Evolutionary conservation across 805 yeast species (phyloP).

Genomic region (Brettanomyces anomalus): DNA sequence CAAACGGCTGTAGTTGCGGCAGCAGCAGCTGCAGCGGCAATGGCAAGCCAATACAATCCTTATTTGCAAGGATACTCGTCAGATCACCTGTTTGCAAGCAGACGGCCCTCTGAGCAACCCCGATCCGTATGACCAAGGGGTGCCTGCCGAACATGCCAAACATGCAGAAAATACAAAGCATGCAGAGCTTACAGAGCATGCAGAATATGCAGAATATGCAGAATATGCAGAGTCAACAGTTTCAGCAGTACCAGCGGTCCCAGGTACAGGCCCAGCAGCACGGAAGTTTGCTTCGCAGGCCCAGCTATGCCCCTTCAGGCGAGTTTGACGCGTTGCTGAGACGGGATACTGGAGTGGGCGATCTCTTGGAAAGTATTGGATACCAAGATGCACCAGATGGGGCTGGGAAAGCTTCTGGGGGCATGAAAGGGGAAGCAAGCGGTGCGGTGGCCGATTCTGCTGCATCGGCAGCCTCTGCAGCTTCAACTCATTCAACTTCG

Average conservation of each 20-base stretch:
- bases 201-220: no score
- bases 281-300: constrained; percentile 5
- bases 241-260: constrained; percentile 3
- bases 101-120: constrained; percentile 43
- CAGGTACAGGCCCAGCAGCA: not conserved
- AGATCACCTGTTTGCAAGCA: constrained; percentile 17
- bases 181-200: no score
- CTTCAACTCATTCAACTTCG: not conserved
- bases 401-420: no score
- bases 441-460: no score
- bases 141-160: no score
- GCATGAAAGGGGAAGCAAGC: no score
- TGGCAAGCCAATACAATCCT: constrained; percentile 4
- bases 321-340: constrained; percentile 29
- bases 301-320: constrained; percentile 16
- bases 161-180: no score
- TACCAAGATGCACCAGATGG: constrained; percentile 1
- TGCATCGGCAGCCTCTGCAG: no score
- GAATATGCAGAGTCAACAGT: no score
- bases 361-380: constrained; percentile 18
- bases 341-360: constrained; percentile 23
- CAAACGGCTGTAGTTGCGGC: not conserved
- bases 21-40: not conserved
- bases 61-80: constrained; percentile 20
- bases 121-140: constrained; percentile 28